Percentiles rank a stretch among this genome's conserved stretches.
These are phyloP conservation scores for Colletotrichum cordylinicola DNA, from an alignment of 2,329 filamentous ascomycete species.

Conservation along the genomic window DNA sequence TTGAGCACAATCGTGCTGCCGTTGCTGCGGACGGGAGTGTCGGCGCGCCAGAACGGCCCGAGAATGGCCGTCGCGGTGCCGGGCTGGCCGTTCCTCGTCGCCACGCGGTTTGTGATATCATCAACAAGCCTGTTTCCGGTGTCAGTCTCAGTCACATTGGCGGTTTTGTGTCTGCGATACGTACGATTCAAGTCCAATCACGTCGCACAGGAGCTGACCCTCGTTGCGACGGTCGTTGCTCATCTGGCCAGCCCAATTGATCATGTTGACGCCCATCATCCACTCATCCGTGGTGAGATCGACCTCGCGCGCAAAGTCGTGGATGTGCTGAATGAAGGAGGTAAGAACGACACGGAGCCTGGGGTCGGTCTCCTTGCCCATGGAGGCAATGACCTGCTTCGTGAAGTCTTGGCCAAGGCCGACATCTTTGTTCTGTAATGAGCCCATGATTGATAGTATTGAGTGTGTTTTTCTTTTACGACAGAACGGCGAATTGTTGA, in stretches of 20 bases:
- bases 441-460: neutral
- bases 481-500: neutral
- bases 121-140: constrained; percentile 64
- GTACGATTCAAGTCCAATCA: constrained; percentile 75
- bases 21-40: constrained; percentile 73
- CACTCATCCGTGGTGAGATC: constrained; percentile 83
- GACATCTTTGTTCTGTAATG: constrained; percentile 8
- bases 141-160: neutral
- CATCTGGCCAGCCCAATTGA: constrained; percentile 69
- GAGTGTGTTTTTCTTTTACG: neutral
- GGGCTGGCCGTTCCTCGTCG: constrained; percentile 45
- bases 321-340: constrained; percentile 74
- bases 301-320: constrained; percentile 82
- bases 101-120: constrained; percentile 77
- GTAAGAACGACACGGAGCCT: constrained; percentile 72
- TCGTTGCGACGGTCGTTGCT: constrained; percentile 75
- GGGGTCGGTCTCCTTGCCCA: constrained; percentile 73
- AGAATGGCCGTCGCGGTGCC: constrained; percentile 81
- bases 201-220: constrained; percentile 74
- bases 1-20: constrained; percentile 69
- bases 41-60: constrained; percentile 82
- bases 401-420: constrained; percentile 66
- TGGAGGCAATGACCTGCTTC: constrained; percentile 73
- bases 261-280: constrained; percentile 70
- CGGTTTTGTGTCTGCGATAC: constrained; percentile 16